phyloP scores from a whole-genome alignment of 352 stramenopile genomes.

The Saprolegnia diclina region DNA sequence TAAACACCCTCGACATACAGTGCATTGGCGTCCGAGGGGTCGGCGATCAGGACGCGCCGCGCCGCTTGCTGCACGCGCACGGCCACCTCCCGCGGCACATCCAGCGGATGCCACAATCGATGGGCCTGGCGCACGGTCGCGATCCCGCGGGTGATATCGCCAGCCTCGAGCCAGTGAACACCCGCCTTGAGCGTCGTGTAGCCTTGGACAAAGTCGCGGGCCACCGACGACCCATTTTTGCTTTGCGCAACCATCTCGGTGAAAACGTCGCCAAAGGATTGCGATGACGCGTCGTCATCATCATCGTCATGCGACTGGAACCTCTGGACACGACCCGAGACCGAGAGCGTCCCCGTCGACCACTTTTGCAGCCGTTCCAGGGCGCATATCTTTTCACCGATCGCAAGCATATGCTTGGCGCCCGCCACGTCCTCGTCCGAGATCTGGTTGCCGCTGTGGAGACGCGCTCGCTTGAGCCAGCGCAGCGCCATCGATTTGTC shows the following conservation, averaged over 20 bases:
- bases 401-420: not conserved
- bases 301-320: not conserved
- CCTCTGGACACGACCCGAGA: not conserved
- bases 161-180: not conserved
- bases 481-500: not conserved
- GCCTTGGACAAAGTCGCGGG: not conserved
- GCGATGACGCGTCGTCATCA: not conserved
- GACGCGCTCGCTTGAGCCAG: slow-evolving; percentile 1
- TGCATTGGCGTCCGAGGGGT: not conserved
- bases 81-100: not conserved
- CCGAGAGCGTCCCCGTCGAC: not conserved
- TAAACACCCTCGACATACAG: not conserved
- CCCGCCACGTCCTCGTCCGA: not conserved
- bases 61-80: not conserved
- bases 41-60: not conserved
- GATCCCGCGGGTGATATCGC: not conserved
- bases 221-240: not conserved
- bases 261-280: not conserved
- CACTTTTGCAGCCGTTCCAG: not conserved
- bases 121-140: not conserved
- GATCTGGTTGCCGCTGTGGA: not conserved
- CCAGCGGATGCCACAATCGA: not conserved
- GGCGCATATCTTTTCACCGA: not conserved
- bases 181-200: not conserved
- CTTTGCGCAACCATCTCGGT: not conserved